phyloP scores from a whole-genome alignment of 805 yeast species.

The Kodamaea nitidulidarum region DNA sequence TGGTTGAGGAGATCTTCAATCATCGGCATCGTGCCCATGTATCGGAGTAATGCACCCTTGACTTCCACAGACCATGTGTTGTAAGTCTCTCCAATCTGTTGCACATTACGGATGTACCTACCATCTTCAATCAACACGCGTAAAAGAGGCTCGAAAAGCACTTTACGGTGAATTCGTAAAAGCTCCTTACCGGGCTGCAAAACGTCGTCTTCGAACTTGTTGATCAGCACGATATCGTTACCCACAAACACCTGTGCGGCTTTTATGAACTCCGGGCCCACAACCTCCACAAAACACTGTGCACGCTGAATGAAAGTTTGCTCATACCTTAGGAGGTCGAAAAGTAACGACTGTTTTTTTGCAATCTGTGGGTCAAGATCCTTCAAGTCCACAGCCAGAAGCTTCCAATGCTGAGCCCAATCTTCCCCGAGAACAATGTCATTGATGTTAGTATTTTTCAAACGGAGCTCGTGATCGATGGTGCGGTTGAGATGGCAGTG shows the following conservation, averaged over 20 bases:
- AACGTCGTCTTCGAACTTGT: conserved; percentile 57
- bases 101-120: conserved; percentile 52
- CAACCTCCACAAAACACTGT: conserved; percentile 51
- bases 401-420: conserved; percentile 67
- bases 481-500: conserved; percentile 30
- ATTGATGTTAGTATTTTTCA: conserved; percentile 18
- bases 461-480: conserved; percentile 23
- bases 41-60: conserved; percentile 47
- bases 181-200: conserved; percentile 54
- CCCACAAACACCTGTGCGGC: conserved; percentile 22
- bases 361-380: conserved; percentile 49
- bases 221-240: conserved; percentile 20
- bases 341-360: conserved; percentile 70
- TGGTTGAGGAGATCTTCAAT: conserved; percentile 52
- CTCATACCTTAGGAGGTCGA: conserved; percentile 69
- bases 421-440: conserved; percentile 38
- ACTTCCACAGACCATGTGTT: conserved; percentile 62
- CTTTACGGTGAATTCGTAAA: conserved; percentile 50
- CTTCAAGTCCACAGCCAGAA: conserved; percentile 50
- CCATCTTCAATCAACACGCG: conserved; percentile 58
- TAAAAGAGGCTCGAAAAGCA: conserved; percentile 55
- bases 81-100: conserved; percentile 55
- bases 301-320: conserved; percentile 68
- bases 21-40: conserved; percentile 58
- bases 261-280: conserved; percentile 38